Base-by-base conservation (phyloP, 352 stramenopile species). In the Nothophytophthora sp. region DNA sequence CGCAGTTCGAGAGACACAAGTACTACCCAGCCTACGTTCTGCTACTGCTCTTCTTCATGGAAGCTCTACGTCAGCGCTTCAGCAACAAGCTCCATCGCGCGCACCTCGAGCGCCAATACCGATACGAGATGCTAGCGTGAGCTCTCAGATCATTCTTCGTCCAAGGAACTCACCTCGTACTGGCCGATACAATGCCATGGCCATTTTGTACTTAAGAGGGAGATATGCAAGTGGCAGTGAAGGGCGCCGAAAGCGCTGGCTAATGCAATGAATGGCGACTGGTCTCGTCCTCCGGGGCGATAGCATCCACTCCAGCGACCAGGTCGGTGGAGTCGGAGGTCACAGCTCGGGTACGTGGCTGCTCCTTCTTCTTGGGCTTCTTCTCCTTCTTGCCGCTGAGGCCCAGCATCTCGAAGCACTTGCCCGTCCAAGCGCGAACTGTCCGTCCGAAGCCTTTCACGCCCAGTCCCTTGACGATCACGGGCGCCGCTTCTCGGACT, bases 1-100 rank as follows among this genome's bases (percentile, higher is more conserved):
- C 59, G 0, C 65, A 68, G 10, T 81, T 88, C 30, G 74, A 90
- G 44, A 39, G 63, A 30, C 80, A 86, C 70, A 90, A 90, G 55
- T 90, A 83, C 47, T 63, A 88, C 18, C 82, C 77, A 11, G 79
- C 77, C 28, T 92, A 90, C 48, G 37, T 79, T n/a, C 54, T 92
- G 52, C 46, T 92, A 5, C 73, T 50, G 0, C 50, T 90, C 9
- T 88, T 86, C 32, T 58, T 58, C 6, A 90, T 92, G 82, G 82
- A 92, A 63, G 62, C 83, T 30, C 36, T 90, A 15, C 79, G 82
- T 49, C 85, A 86, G 65, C 82, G 81, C 42, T 90, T 82, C 67
- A 90, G 76, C 40, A 81, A 62, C 8, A 76, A 71, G 19, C 61
- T 85, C 27, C 73, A 78, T 32, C 70, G 76, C 28, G 64, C 67